Evolutionary conservation across 1,284 basidiomycete species (phyloP), one percentile per base, ranked within the genome.

Genomic region (Pholiota adiposa): DNA sequence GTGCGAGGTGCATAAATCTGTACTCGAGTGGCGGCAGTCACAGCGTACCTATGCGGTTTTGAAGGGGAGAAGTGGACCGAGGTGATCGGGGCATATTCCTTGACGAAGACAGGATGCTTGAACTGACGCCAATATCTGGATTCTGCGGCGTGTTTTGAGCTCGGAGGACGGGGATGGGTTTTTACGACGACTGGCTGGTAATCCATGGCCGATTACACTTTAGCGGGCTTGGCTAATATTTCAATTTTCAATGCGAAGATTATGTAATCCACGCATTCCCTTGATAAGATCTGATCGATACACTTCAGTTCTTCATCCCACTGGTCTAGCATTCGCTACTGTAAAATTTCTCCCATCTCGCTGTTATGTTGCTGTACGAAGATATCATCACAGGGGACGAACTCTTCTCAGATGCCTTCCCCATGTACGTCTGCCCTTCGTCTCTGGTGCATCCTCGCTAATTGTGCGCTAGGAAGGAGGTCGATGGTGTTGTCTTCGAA

Each of bases 1-100:
- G 96, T 98, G 61, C 93, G 88, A 33, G 96, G 95, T 16, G 94
- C 94, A 76, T 98, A 98, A 71, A 99, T 93, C 75, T 99, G 93
- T 1, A 99, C 90, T 61, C 96, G 84, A 0, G 96, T 94, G 0
- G 95, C 96, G 0, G 96, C 92, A 29, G 96, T 98, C 52, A 98
- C 96, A 16, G 96, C 97, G 79, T 96, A 98, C 69, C 92, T 84
- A 72, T 98, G 94, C 9, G 95, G 96, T 73, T 87, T 89, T 50
- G 89, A 79, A 3, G 87, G 87, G 3, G 92, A 89, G 76, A 98
- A 97, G 72, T 97, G 93, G 36, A 98, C 84, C 33, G 93, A 92
- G 54, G 94, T 97, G 67, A 98, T 89, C 12, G 95, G 94, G 0
- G 94, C 93, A 72, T 96, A 96, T 78, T 97, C 94, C 77, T 97